Base-by-base conservation (phyloP, 306 rosid genomes). In the Corylus avellana region DNA sequence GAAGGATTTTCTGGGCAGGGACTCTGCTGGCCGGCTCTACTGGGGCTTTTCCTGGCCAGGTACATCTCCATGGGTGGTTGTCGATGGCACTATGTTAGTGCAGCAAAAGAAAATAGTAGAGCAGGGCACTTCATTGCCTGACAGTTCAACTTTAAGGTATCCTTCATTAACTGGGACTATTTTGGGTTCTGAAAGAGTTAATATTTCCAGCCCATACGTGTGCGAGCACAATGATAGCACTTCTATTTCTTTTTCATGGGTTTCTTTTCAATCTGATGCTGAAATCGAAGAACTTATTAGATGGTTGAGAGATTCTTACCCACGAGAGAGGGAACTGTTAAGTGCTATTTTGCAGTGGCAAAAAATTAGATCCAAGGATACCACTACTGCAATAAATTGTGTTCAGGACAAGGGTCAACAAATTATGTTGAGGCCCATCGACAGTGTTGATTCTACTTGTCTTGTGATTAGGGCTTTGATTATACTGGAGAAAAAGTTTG, bases 1-100 rank as follows among this genome's bases (percentile, higher is more conserved):
- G 49, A 90, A 92, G 84, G 98, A 95, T 72, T 90, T 87, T 84
- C 74, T 95, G 85, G 98, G 98, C 44, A 79, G 66, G 70, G 98
- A 95, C 83, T 90, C 92, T 57, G 76, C 80, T 66, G 95, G 97
- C 80, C 82, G 92, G 59, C 73, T 91, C 78, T 92, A 92, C 83
- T 95, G 97, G 97, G 88, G 90, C 86, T 86, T 90, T 10, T 83
- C 83, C 63, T 78, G 80, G 74, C 85, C 86, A 3, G 77, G 86
- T 18, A 90, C 91, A 80, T 85, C 58, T 64, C 78, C 90, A 25
- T 80, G 84, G 55, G 85, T 92, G 75, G 78, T 91, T 80, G 94
- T 88, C 66, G 96, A 92, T 78, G 88, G 96, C 80, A 89, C 62
- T 56, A 86, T 79, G 75, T 85, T 72, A 56, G 74, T 77, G 81